These are phyloP conservation scores for Amauroascus verrucosus DNA, from an alignment of 2,329 filamentous ascomycete species.

Conservation along the genomic window DNA sequence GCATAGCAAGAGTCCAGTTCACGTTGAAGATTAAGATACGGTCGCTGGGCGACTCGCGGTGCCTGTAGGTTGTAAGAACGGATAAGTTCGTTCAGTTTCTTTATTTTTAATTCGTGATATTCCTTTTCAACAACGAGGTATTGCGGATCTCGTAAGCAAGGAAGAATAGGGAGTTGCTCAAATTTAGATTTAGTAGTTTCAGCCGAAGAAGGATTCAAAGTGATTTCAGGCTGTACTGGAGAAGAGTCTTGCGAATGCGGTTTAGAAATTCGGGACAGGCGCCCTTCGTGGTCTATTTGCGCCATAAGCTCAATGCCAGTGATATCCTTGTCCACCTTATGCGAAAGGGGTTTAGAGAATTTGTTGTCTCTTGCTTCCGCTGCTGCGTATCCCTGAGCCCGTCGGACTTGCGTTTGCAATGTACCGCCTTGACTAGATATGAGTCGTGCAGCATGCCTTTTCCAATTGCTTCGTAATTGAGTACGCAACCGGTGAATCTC, in stretches of 20 bases:
- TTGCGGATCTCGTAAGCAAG: slow-evolving; percentile 64
- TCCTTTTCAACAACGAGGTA: slow-evolving; percentile 64
- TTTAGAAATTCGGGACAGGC: slow-evolving; percentile 14
- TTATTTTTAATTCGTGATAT: slow-evolving; percentile 67
- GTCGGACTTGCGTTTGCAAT: slow-evolving; percentile 59
- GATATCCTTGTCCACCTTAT: background rate
- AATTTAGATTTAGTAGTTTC: slow-evolving; percentile 8
- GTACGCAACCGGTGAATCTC: slow-evolving; percentile 60
- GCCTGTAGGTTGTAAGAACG: slow-evolving; percentile 93
- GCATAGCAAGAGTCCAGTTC: slow-evolving; percentile 75
- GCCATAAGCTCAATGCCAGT: slow-evolving; percentile 7
- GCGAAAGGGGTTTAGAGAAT: background rate
- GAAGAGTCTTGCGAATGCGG: background rate
- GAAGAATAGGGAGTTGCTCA: slow-evolving; percentile 32
- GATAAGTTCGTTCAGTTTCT: slow-evolving; percentile 66
- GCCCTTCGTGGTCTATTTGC: slow-evolving; percentile 23
- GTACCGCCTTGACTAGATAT: slow-evolving; percentile 70
- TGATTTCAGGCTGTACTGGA: background rate
- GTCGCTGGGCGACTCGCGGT: slow-evolving; percentile 81
- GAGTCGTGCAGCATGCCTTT: slow-evolving; percentile 64
- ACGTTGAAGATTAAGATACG: slow-evolving; percentile 73
- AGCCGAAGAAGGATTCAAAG: background rate
- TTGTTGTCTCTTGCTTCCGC: slow-evolving; percentile 41
- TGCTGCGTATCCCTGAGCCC: slow-evolving; percentile 62
- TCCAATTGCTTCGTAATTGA: slow-evolving; percentile 73